Conservation (phyloP, 1,284 basidiomycete genomes). For the Ustilago sp. region DNA sequence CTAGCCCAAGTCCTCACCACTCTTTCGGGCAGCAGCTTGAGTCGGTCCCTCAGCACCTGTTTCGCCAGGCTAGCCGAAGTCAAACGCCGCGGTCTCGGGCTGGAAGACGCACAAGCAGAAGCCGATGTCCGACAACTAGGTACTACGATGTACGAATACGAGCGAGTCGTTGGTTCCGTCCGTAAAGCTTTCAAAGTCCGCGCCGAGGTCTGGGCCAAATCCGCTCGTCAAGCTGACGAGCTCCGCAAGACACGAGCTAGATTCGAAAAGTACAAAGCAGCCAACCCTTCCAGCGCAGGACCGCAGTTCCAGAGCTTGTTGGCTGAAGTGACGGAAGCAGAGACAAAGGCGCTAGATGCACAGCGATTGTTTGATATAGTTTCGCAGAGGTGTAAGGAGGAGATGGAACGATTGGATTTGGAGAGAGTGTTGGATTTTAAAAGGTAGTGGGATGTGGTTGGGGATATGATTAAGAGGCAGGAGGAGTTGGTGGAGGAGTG, state of each 20-base stretch:
- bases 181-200: slow-evolving; percentile 87
- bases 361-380: slow-evolving; percentile 89
- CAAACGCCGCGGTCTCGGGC: slow-evolving; percentile 58
- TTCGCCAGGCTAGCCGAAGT: slow-evolving; percentile 69
- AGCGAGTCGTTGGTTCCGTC: slow-evolving; percentile 88
- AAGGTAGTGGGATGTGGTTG: slow-evolving; percentile 79
- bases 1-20: slow-evolving; percentile 65
- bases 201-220: slow-evolving; percentile 77
- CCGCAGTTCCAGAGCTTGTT: slow-evolving; percentile 52
- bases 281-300: slow-evolving; percentile 23
- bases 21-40: slow-evolving; percentile 68
- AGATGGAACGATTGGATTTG: slow-evolving; percentile 92
- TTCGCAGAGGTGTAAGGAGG: slow-evolving; percentile 86
- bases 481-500: slow-evolving; percentile 75
- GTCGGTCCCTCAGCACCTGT: slow-evolving; percentile 67
- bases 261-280: slow-evolving; percentile 87
- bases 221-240: slow-evolving; percentile 76
- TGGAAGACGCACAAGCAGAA: slow-evolving; percentile 61
- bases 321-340: slow-evolving; percentile 50
- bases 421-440: slow-evolving; percentile 93
- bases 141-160: slow-evolving; percentile 88
- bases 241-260: slow-evolving; percentile 78
- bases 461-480: slow-evolving; percentile 83
- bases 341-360: slow-evolving; percentile 44
- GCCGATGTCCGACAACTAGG: slow-evolving; percentile 71